Base-by-base conservation (phyloP, 2,329 filamentous ascomycete genomes). In the Xylaria hypoxylon region DNA sequence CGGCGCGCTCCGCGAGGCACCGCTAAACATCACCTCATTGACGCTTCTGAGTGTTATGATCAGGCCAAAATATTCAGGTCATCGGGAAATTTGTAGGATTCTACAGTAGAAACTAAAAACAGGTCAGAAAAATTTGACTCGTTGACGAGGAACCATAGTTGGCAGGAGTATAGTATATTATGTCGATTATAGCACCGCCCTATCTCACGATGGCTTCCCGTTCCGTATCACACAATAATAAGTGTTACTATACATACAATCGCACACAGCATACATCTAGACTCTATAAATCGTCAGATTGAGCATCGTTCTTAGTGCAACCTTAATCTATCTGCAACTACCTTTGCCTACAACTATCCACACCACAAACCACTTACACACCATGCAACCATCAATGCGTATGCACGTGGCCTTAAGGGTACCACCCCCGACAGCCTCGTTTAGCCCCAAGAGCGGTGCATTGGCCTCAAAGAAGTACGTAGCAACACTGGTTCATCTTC, bases 321-420 rank as follows among this genome's bases (percentile, higher is more conserved):
- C 63, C 33, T 26, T 26, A 42, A 62, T 61, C 55, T 38, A 59
- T 35, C 33, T 48, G 8, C 40, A 45, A 19, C 48, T 4, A 22
- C 33, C 40, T 26, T n/a, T 5, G n/a, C 52, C 52, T 19, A 15
- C 35, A 55, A 2, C n/a, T 22, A 38, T 40, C 19, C 31, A 53
- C 7, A 55, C 11, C 13, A 59, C 35, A 59, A 59, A 26, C 48
- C 56, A 64, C 26, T 45, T 50, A 50, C 51, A 50, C 51, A 65
- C 17, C 13, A 70, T 71, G 68, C 65, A 68, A 63, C 63, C 68
- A 45, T 64, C 60, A 28, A 69, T 52, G 50, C 66, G 59, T 38
- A 72, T 75, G 72, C 72, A 68, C 47, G 63, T 69, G 24, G 68
- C 72, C 65, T 65, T 68, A 11, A 68, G 68, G 58, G 65, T 61